Evolutionary conservation across 805 yeast species (phyloP).

Genomic region (Jamesozyma hellenica): DNA sequence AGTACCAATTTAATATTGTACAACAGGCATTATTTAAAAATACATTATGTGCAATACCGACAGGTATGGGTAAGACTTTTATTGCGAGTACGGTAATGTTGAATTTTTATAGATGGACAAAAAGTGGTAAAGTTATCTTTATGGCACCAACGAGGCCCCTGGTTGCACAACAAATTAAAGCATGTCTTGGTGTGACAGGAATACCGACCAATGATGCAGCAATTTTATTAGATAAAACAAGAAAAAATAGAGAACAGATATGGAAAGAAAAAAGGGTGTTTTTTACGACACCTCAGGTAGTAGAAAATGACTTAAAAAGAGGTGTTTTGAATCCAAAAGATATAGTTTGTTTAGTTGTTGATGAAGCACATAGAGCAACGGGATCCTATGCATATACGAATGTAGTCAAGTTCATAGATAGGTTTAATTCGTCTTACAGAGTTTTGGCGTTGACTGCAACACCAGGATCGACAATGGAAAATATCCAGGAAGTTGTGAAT

Average conservation of each 20-base stretch:
- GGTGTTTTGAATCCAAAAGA: conserved; percentile 71
- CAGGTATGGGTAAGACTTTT: conserved; percentile 95
- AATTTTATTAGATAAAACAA: conserved; percentile 50
- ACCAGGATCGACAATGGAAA: conserved; percentile 80
- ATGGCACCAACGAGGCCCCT: conserved; percentile 96
- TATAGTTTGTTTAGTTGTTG: conserved; percentile 70
- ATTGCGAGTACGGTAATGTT: conserved; percentile 92
- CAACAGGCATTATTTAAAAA: conserved; percentile 62
- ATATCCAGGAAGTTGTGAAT: conserved; percentile 75
- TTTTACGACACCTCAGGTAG: conserved; percentile 93
- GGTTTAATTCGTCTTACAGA: conserved; percentile 59
- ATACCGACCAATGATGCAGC: conserved; percentile 71
- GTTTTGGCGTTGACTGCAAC: conserved; percentile 90
- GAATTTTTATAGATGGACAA: conserved; percentile 81
- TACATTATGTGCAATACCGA: conserved; percentile 82
- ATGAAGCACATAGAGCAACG: conserved; percentile 91
- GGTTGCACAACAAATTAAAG: conserved; percentile 92
- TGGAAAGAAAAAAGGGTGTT: conserved; percentile 75
- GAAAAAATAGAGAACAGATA: conserved; percentile 58
- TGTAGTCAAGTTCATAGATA: conserved; percentile 56
- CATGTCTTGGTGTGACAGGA: conserved; percentile 81
- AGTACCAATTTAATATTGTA: conserved; percentile 80
- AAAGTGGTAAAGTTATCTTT: conserved; percentile 67
- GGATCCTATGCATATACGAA: conserved; percentile 85
- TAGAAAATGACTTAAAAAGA: conserved; percentile 73